phyloP scores from a whole-genome alignment of 176 grass and related monocot genomes.

The Carex pumila region DNA sequence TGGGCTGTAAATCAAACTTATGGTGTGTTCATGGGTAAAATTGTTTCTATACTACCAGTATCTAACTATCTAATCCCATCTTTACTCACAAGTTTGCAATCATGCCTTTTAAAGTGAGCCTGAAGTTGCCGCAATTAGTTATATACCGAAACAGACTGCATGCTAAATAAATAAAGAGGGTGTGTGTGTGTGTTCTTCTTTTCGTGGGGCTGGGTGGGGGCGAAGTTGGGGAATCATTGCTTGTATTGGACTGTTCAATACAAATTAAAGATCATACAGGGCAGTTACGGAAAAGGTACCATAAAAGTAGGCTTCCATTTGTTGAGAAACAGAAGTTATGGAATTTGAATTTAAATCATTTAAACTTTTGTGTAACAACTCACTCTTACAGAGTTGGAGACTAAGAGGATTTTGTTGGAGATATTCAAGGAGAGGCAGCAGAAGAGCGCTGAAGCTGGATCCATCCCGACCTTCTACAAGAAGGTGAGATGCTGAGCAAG shows the following conservation, averaged over 20 bases:
- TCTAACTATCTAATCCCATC: neutral
- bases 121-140: neutral
- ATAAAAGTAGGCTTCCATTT: neutral
- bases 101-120: neutral
- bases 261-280: neutral
- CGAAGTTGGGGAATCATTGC: neutral
- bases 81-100: neutral
- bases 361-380: neutral
- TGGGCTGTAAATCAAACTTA: neutral
- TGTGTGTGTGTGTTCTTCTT: neutral
- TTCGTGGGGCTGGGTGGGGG: neutral
- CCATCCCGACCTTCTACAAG: constrained; percentile 98
- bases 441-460: constrained; percentile 88
- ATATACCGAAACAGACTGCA: neutral
- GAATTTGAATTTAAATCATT: neutral
- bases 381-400: constrained; percentile 69
- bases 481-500: constrained; percentile 40
- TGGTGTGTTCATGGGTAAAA: neutral
- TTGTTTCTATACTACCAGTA: neutral
- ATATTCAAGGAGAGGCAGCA: constrained; percentile 95
- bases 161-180: neutral
- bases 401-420: constrained; percentile 94
- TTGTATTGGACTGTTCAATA: neutral
- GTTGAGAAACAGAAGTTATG: neutral
- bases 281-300: neutral